Percentiles rank a stretch among this genome's conserved stretches.
These are phyloP conservation scores for Didymellaceae sp. DNA, from an alignment of 2,329 filamentous ascomycete genomes.

Conservation along the genomic window DNA sequence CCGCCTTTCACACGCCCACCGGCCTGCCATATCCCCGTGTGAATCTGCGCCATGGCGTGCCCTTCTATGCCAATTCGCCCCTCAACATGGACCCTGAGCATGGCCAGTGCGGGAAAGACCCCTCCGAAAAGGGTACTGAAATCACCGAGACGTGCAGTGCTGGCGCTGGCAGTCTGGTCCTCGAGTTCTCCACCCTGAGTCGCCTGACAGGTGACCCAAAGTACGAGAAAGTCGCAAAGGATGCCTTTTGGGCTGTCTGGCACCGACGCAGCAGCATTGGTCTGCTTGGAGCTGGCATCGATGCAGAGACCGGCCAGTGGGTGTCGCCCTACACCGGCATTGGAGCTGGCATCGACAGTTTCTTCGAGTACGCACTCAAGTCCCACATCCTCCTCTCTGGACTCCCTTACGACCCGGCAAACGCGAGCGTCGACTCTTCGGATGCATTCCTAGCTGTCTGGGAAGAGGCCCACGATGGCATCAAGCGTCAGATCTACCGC, in stretches of 20 bases:
- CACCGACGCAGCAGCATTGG: slow-evolving; percentile 81
- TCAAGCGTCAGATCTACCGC: slow-evolving; percentile 90
- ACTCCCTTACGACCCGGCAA: slow-evolving; percentile 50
- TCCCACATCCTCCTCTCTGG: slow-evolving; percentile 89
- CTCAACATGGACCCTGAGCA: slow-evolving; percentile 66
- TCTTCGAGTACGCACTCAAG: slow-evolving; percentile 98
- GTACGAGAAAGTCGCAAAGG: slow-evolving; percentile 90
- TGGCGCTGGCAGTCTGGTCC: slow-evolving; percentile 90
- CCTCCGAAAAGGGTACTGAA: slow-evolving; percentile 62
- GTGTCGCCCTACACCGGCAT: slow-evolving; percentile 89
- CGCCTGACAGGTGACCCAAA: slow-evolving; percentile 82
- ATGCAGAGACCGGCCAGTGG: slow-evolving; percentile 90
- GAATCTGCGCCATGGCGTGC: slow-evolving; percentile 87
- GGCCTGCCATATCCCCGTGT: slow-evolving; percentile 95
- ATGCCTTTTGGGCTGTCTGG: slow-evolving; percentile 99
- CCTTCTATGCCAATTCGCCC: slow-evolving; percentile 88
- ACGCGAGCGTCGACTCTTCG: slow-evolving; percentile 70
- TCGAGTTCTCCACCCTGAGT: slow-evolving; percentile 92
- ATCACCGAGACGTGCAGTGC: slow-evolving; percentile 97
- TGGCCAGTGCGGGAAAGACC: slow-evolving; percentile 55
- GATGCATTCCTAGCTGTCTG: slow-evolving; percentile 82
- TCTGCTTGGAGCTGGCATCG: slow-evolving; percentile 88
- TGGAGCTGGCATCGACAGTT: slow-evolving; percentile 95
- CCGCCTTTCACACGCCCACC: slow-evolving; percentile 89
- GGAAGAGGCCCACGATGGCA: slow-evolving; percentile 83